A percentile compares a stretch with the other conserved stretches of the same genome.
phyloP scores from a whole-genome alignment of 2,329 filamentous ascomycete genomes.

The Paecilomyces formosus region DNA sequence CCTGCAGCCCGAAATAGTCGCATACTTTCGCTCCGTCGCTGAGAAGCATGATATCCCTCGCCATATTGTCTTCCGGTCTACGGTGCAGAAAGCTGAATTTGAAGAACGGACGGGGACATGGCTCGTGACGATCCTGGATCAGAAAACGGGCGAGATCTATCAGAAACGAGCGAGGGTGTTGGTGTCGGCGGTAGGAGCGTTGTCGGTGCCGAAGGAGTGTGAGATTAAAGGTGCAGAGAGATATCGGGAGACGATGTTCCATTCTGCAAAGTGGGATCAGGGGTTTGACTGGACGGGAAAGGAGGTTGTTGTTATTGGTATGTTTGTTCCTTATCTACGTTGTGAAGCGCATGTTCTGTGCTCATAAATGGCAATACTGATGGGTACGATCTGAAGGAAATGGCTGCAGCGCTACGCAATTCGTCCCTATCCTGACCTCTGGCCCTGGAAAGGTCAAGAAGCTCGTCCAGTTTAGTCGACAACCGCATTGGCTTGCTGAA shows the following conservation, averaged over 20 bases:
- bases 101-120: constrained; percentile 15
- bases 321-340: constrained; percentile 8
- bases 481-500: too few species aligned
- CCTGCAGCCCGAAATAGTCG: constrained; percentile 29
- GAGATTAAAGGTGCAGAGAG: constrained; percentile 21
- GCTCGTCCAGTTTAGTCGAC: too few species aligned
- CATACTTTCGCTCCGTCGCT: constrained; percentile 14
- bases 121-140: constrained; percentile 18
- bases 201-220: constrained; percentile 19
- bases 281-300: constrained; percentile 29
- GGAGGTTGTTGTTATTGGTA: constrained; percentile 31
- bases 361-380: not conserved
- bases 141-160: constrained; percentile 11
- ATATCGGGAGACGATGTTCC: constrained; percentile 30
- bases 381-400: too few species aligned
- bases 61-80: constrained; percentile 14
- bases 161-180: constrained; percentile 16
- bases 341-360: not conserved
- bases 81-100: constrained; percentile 12
- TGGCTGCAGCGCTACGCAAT: too few species aligned
- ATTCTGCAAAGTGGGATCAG: constrained; percentile 37
- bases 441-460: too few species aligned
- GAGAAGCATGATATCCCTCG: constrained; percentile 12
- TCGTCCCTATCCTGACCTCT: too few species aligned
- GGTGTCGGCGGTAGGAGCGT: constrained; percentile 22